Evolutionary conservation across 805 yeast genomes (phyloP), one percentile per base, ranked within the genome.

Genomic region (Cyberlindnera saturnus): DNA sequence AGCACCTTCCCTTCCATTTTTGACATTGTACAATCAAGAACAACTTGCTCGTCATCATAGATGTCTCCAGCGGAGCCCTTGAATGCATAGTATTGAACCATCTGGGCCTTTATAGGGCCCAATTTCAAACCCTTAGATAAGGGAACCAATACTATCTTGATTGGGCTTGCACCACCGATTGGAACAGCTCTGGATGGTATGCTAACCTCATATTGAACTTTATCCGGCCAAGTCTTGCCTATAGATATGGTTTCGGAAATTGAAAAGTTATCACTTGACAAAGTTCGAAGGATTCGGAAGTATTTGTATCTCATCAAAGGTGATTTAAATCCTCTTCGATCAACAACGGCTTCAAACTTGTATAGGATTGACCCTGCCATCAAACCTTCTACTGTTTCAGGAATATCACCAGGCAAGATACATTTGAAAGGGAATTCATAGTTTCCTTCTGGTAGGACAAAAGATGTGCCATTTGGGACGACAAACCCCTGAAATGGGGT

Each of bases 341-440:
- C 96, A 30, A 89, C 74, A n/a, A 72, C 70, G 2, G 95, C 84
- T 49, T 83, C 84, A 49, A 91, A 64, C 49, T 76, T 76, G 66
- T 89, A 89, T 2, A 82, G 67, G 4, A 85, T 69, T 13, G 86
- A 77, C 11, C 88, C 88, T 16, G 90, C 84, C 10, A 86, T 85
- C 39, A 88, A 68, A 1, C 96, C 96, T 60, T 90, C 96, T 2
- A 90, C 77, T 0, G 96, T 83, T 56, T 90, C 97, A 1, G 91
- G 87, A 10, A 59, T 50, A 45, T 78, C 75, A 5, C 95, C 95
- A 0, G 96, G 96, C 10, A 91, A 57, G n/a, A 83, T 69, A 1
- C 88, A 74, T 39, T 80, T 79, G 61, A 91, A 90, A 0, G 97
- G 97, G 44, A 90, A 71, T 56, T 85, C 93, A 59, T 90, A 88